Conservation (phyloP, 2,329 filamentous ascomycete genomes). For the Pseudocercospora macadamiae region DNA sequence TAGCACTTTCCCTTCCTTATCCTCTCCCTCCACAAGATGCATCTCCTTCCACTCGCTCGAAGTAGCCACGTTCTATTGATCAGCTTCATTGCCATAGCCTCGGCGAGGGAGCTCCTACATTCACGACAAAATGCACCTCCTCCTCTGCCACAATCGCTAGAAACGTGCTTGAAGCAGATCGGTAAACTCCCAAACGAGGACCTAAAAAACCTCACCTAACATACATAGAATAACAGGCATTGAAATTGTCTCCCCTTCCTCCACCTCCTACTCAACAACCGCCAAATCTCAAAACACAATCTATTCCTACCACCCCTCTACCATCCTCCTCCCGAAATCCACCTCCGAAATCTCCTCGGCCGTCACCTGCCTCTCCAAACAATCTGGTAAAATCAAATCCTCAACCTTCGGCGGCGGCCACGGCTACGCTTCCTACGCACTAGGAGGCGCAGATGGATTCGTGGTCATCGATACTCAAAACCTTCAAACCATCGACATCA, state of each 20-base stretch:
- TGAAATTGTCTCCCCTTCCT: not conserved
- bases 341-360: conserved; percentile 14
- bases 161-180: not conserved
- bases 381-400: conserved; percentile 7
- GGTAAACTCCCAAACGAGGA: not conserved
- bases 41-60: too few relatives aligned
- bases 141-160: not conserved
- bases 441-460: conserved; percentile 24
- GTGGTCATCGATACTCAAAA: conserved; percentile 18
- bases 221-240: not conserved
- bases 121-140: too few relatives aligned
- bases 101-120: too few relatives aligned
- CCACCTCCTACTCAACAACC: conserved; percentile 3
- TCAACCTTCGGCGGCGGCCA: conserved; percentile 25
- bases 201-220: not conserved
- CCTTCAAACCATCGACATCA: conserved; percentile 10
- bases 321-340: conserved; percentile 18
- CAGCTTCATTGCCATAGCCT: too few relatives aligned
- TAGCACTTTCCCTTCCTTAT: too few relatives aligned
- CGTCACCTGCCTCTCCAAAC: conserved; percentile 18
- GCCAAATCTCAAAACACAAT: conserved; percentile 23
- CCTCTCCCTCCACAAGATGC: too few relatives aligned
- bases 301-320: conserved; percentile 21
- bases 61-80: too few relatives aligned
- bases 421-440: conserved; percentile 26